Evolutionary conservation across 1,284 basidiomycete species (phyloP), one percentile per base, ranked within the genome.

Genomic region (Cutaneotrichosporon sp.): DNA sequence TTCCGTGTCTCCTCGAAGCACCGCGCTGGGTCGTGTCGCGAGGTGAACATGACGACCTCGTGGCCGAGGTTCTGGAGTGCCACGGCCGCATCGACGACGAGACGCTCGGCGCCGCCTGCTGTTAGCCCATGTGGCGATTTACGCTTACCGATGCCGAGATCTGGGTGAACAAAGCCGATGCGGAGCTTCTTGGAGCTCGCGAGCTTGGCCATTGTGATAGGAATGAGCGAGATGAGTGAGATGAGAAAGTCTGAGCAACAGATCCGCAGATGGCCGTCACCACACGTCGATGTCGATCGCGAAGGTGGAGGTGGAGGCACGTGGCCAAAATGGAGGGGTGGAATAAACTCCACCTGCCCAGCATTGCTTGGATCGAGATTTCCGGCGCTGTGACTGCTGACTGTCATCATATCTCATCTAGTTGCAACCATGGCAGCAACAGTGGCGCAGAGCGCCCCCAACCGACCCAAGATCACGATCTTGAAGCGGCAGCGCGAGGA

Each of bases 51-150:
- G 71, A 89, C 86, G n/a, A 99, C 91, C 0, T 85, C 81, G 76
- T 98, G 94, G 0, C 95, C 95, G 4, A 88, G 83, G 11, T 84
- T 82, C 76, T 97, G 90, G 16, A 99, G 82, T 1, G 91, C 89
- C 0, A 95, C 82, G 0, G 95, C 95, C 18, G 94, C 92, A 77
- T 99, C 95, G n/a, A 98, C 94, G 1, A 99, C 88, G 10, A 98
- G 85, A 49, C 94, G 84, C 79, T 99, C 95, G 1, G 95, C 95
- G 14, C 95, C 95, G 68, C 94, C 94, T 95, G 68, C 1, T 18
- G 58, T 52, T 22, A 59, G 55, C 47, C 7, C 11, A n/a, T 47
- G 38, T 18, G n/a, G 18, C 42, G 4, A 27, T n/a, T n/a, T n/a
- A n/a, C n/a, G 78, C 84, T 66, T 67, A 91, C 95, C 95, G 58